A percentile compares a stretch with the other conserved stretches of the same genome.
Evolutionary conservation across 1,139 yeast species (phyloP).

Genomic region (Suhomyces choctaworum): DNA sequence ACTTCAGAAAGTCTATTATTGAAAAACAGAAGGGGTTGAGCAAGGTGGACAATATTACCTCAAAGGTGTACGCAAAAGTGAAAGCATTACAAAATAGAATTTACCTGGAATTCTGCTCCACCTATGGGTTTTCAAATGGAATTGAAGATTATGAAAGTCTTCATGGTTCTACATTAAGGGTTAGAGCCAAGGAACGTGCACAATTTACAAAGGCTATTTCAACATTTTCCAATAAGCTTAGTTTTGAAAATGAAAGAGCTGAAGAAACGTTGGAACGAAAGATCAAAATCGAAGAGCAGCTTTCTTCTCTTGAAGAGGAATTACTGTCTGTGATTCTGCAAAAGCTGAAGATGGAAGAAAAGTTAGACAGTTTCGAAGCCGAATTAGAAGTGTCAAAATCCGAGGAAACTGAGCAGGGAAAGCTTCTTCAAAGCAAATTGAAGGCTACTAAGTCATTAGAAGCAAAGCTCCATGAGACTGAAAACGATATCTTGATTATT

Average conservation of each 20-base stretch:
- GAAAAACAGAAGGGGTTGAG: slow-evolving; percentile 24
- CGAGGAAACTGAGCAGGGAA: slow-evolving; percentile 35
- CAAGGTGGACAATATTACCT: slow-evolving; percentile 33
- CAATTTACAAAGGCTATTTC: slow-evolving; percentile 61
- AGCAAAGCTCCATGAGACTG: slow-evolving; percentile 34
- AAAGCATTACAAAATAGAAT: slow-evolving; percentile 42
- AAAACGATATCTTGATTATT: slow-evolving; percentile 28
- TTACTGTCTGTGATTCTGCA: slow-evolving; percentile 31
- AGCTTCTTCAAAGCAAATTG: slow-evolving; percentile 26
- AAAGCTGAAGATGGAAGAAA: slow-evolving; percentile 34
- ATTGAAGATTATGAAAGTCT: slow-evolving; percentile 67
- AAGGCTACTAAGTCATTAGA: slow-evolving; percentile 33
- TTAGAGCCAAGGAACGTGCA: slow-evolving; percentile 63
- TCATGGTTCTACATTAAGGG: slow-evolving; percentile 63
- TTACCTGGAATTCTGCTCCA: slow-evolving; percentile 55
- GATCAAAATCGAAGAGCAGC: slow-evolving; percentile 21
- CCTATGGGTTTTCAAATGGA: slow-evolving; percentile 50
- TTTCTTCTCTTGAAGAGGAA: slow-evolving; percentile 33
- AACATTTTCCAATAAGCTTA: slow-evolving; percentile 59
- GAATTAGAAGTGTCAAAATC: slow-evolving; percentile 47
- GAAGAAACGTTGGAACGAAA: slow-evolving; percentile 49
- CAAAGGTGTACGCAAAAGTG: slow-evolving; percentile 27
- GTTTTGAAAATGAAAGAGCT: slow-evolving; percentile 62
- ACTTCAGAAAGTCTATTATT: slow-evolving; percentile 19
- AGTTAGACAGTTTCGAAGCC: slow-evolving; percentile 50